phyloP scores from a whole-genome alignment of 176 grass and related monocot genomes.

The Elymus sibiricus region DNA sequence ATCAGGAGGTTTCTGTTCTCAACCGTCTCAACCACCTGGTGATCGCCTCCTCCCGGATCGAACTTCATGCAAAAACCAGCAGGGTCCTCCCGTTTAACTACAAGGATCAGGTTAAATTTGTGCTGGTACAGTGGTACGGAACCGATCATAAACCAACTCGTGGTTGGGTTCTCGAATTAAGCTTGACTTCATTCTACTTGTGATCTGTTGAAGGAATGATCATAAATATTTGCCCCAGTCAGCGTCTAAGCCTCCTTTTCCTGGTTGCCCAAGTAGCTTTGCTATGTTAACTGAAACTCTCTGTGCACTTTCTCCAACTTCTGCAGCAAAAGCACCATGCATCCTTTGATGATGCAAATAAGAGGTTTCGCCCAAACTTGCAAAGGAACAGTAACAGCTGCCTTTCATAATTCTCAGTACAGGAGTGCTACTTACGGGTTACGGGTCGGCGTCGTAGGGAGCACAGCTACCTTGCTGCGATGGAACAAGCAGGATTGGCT shows the following conservation, averaged over 20 bases:
- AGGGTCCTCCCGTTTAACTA: background rate
- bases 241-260: background rate
- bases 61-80: background rate
- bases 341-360: background rate
- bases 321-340: background rate
- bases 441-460: constrained; percentile 52
- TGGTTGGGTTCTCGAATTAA: background rate
- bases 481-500: constrained; percentile 38
- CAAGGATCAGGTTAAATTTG: too few species aligned
- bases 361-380: background rate
- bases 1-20: background rate
- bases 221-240: background rate
- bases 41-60: background rate
- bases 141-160: background rate
- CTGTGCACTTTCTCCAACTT: background rate
- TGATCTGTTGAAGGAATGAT: background rate
- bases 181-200: background rate
- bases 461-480: background rate
- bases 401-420: background rate
- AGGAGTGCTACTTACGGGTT: constrained; percentile 11
- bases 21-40: background rate
- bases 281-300: background rate
- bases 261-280: background rate
- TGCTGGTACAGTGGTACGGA: background rate
- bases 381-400: background rate